Evolutionary conservation across 768 basidiomycete species (phyloP).

Genomic region (Rhizopogon salebrosus): DNA sequence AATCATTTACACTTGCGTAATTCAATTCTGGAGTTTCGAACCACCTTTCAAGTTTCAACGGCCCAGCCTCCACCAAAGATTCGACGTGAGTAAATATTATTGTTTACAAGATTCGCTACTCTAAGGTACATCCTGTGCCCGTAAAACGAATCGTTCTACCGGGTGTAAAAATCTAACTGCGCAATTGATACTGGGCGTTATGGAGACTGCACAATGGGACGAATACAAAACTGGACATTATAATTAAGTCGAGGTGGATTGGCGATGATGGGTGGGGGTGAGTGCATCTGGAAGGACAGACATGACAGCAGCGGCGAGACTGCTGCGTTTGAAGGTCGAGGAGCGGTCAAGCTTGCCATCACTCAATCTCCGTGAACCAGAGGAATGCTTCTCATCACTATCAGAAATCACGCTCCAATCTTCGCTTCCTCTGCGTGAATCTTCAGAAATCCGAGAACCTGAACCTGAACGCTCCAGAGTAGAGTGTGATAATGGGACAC

Average conservation of each 20-base stretch:
- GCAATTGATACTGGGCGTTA: constrained; percentile 3
- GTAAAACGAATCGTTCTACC: constrained; percentile 6
- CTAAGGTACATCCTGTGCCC: no score
- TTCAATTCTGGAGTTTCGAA: no score
- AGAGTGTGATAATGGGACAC: constrained; percentile 22
- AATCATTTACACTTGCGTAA: no score
- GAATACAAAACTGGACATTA: neutral
- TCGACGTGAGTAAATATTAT: no score
- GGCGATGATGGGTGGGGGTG: constrained; percentile 35
- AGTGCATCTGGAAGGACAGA: constrained; percentile 57
- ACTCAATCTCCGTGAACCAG: constrained; percentile 44
- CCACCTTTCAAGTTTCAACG: no score
- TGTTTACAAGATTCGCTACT: no score
- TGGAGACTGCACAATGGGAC: constrained; percentile 6
- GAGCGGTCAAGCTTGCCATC: constrained; percentile 32
- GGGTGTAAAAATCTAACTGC: constrained; percentile 15
- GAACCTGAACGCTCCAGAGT: constrained; percentile 27
- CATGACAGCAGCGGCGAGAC: constrained; percentile 56
- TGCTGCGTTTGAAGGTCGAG: constrained; percentile 50
- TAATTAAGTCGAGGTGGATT: constrained; percentile 24
- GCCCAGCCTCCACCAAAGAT: no score
- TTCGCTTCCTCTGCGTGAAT: constrained; percentile 59
- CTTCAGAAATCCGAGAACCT: constrained; percentile 50
- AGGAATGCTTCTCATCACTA: constrained; percentile 55
- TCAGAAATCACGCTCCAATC: constrained; percentile 90